Base-by-base conservation (phyloP, 768 basidiomycete species). In the Calocera cornea region DNA sequence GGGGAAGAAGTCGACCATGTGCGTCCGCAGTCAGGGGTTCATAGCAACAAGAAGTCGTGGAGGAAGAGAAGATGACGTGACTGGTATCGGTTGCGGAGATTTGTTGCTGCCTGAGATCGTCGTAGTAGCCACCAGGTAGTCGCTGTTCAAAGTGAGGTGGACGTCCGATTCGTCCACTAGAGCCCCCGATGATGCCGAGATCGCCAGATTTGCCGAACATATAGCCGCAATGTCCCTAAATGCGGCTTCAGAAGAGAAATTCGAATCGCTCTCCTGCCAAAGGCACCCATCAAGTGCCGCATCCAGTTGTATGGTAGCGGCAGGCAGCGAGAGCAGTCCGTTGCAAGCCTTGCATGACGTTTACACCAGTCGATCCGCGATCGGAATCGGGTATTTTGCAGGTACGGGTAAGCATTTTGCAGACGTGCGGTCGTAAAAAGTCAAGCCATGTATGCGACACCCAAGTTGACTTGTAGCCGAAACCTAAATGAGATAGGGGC, bases 1-100 rank as follows among this genome's bases (percentile, higher is more conserved):
- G 54, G 54, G 54, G 31, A 60, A 33, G 54, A 14, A 60, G 54
- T 16, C 54, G 54, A 22, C 54, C 54, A 60, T 60, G 54, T 60
- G 54, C 5, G 10, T 29, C 54, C 54, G 54, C 54, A 33, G 54
- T 60, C 54, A 60, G 54, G 54, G 54, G 54, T 27, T 27, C 54
- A 60, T 60, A 60, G 54, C 54, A 60, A 60, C 54, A 33, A 33
- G 44, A 47, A 47, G 44, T 19, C 44, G 19, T 47, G 44, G 44
- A 47, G 44, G 44, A 47, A 47, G 44, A 19, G 16, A 47, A 17
- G 16, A 3, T 24, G 24, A 19, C 44, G 16, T 47, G 19, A 47
- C 19, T 5, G 44, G 44, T 19, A 19, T 24, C 19, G 24, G 44
- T 19, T 19, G 44, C 19, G 7, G 44, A 47, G 19, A 47, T 47